Evolutionary conservation across 1,284 basidiomycete species (phyloP), one percentile per base, ranked within the genome.

Genomic region (Tylopilus orsonianus): DNA sequence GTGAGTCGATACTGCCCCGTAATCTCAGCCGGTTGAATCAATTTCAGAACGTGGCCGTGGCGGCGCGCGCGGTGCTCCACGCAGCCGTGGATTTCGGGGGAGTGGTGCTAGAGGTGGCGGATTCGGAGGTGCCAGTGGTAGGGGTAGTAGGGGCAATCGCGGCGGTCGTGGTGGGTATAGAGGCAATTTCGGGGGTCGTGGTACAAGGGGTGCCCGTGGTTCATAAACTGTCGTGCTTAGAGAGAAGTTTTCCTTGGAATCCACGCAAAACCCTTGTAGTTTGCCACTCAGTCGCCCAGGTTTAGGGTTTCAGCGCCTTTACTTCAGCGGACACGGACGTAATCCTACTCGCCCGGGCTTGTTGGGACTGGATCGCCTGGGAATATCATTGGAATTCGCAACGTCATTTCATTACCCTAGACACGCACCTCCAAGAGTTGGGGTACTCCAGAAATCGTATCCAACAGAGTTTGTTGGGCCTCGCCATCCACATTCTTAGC

Each of bases 21-120:
- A 13, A 23, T 12, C 4, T 42, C 23, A 4, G 3, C 23, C 41
- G 34, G 44, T 39, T 58, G 24, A 57, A 23, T 23, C 38, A 24
- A 53, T 56, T 36, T 22, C 62, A 87, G 83, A 87, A 75, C 77
- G 79, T 50, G 77, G 78, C n/a, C 71, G 75, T 43, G 74, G 74
- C 38, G 59, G 62, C 26, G 61, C 69, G 5, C 73, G 72, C 35
- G 68, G 72, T 16, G 70, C 67, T 22, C 53, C 56, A 43, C 61
- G 75, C 37, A 78, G 77, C 29, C 70, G 79, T 41, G 76, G 82
- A 14, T 66, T 71, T 30, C 70, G 69, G 23, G 65, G 71, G 36
- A 73, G 72, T 4, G 61, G 70, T 24, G 55, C 59, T 7, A 65
- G 73, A 37, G 68, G 73, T 36, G 71, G 72, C 14, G 69, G 72